Base-by-base conservation (phyloP, 345 rosid species). In the Bruguiera sexangula region DNA sequence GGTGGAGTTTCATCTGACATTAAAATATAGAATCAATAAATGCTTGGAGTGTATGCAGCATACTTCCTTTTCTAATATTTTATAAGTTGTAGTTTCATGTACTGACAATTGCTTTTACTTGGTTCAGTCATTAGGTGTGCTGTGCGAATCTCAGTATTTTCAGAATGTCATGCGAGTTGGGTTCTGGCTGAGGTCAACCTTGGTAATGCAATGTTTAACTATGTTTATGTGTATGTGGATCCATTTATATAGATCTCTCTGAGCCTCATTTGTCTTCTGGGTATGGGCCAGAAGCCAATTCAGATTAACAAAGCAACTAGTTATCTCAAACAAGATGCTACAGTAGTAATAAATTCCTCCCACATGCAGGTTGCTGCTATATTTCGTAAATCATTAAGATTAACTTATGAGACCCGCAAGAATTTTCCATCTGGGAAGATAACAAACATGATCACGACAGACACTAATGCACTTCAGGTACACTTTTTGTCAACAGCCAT, bases 101-200 rank as follows among this genome's bases (percentile, higher is more conserved):
- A 73, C 51, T 46, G 54, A 1, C 18, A 15, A 43, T 71, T 73
- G 18, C 19, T 63, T 55, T 67, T 21, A 46, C 63, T 66, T 68
- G 57, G 68, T 68, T 73, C 85, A 94, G 98, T 82, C 90, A 71
- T 15, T 72, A 6, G 70, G 73, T 50, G 80, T 69, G 58, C 76
- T 77, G 6, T 72, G 73, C 13, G 80, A 77, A 68, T 63, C 80
- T 64, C 80, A 60, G 67, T 77, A 68, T 67, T 77, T 68, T 43
- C 80, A 72, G 76, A 77, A 77, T 71, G 76, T 72, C 8, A 29
- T 77, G 76, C 80, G 76, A 24, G 68, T 62, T 63, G 76, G 80
- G 57, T 77, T 77, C 59, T 64, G 63, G 64, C 53, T 77, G 50
- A 58, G 80, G 58, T 77, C 80, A 68, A 77, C 73, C 63, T 51